phyloP scores from a whole-genome alignment of 2,329 filamentous ascomycete species.

The Alternaria sp. region DNA sequence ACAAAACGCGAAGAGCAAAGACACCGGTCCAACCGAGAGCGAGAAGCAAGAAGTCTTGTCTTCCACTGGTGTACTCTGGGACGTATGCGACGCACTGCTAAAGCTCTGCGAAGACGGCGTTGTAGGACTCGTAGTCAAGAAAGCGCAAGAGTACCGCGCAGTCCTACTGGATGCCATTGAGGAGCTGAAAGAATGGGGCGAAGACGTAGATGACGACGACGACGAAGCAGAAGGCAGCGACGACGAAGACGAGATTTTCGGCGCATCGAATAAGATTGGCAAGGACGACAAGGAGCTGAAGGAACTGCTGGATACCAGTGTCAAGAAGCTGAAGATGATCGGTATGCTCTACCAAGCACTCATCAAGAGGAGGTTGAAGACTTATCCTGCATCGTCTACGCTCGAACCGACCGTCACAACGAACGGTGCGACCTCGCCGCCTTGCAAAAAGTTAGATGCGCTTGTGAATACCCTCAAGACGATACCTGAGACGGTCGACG shows the following conservation, averaged over 20 bases:
- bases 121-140: constrained; percentile 71
- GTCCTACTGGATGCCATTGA: constrained; percentile 81
- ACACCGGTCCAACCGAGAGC: constrained; percentile 27
- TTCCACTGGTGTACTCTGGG: constrained; percentile 81
- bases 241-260: constrained; percentile 72
- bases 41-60: constrained; percentile 58
- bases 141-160: constrained; percentile 75
- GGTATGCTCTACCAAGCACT: constrained; percentile 73
- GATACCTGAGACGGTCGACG: constrained; percentile 72
- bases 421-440: constrained; percentile 9
- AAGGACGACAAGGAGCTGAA: constrained; percentile 70
- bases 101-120: constrained; percentile 71
- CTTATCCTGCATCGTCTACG: constrained; percentile 47
- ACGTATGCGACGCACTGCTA: constrained; percentile 76
- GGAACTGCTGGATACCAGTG: constrained; percentile 67
- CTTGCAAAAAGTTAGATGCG: constrained; percentile 56
- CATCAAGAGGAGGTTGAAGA: constrained; percentile 71
- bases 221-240: constrained; percentile 54
- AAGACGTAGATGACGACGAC: constrained; percentile 67
- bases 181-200: constrained; percentile 87
- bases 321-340: constrained; percentile 71
- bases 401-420: constrained; percentile 7
- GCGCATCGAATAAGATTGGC: constrained; percentile 62
- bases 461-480: constrained; percentile 62
- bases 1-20: constrained; percentile 33